Conservation (phyloP, 768 basidiomycete species). For the Lactarius sp. region DNA sequence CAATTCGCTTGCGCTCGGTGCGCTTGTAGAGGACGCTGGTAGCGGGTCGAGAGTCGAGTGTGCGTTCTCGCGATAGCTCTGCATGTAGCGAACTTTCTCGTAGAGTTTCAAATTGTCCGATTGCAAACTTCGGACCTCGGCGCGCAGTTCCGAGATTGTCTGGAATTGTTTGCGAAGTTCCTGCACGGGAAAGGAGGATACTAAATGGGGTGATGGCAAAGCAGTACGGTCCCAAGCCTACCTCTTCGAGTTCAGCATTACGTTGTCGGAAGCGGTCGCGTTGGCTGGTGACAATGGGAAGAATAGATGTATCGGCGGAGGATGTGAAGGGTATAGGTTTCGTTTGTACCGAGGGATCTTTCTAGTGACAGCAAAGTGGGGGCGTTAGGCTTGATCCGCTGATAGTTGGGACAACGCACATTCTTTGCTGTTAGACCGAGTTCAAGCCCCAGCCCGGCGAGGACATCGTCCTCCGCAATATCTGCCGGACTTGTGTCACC, state of each 20-base stretch:
- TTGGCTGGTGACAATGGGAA: conserved; percentile 98
- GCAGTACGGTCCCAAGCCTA: conserved; percentile 29
- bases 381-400: not conserved
- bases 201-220: not conserved
- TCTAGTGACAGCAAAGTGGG: not conserved
- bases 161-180: conserved; percentile 96
- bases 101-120: conserved; percentile 96
- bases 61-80: conserved; percentile 83
- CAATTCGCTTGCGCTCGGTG: conserved; percentile 59
- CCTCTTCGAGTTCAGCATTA: conserved; percentile 96
- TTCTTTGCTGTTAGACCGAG: conserved; percentile 49
- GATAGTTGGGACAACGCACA: conserved; percentile 10
- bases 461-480: conserved; percentile 44
- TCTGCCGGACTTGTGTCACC: conserved; percentile 30
- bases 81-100: conserved; percentile 99
- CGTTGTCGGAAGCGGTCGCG: conserved; percentile 96
- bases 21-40: conserved; percentile 36
- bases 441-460: conserved; percentile 60
- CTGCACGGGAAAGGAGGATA: conserved; percentile 34
- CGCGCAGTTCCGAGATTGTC: conserved; percentile 86
- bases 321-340: conserved; percentile 68
- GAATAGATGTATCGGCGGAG: conserved; percentile 85
- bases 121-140: conserved; percentile 89
- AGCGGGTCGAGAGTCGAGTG: conserved; percentile 64
- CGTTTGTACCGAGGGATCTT: conserved; percentile 37